These are phyloP conservation scores for Pholiota adiposa DNA, from an alignment of 1,284 basidiomycete species.

Conservation along the genomic window DNA sequence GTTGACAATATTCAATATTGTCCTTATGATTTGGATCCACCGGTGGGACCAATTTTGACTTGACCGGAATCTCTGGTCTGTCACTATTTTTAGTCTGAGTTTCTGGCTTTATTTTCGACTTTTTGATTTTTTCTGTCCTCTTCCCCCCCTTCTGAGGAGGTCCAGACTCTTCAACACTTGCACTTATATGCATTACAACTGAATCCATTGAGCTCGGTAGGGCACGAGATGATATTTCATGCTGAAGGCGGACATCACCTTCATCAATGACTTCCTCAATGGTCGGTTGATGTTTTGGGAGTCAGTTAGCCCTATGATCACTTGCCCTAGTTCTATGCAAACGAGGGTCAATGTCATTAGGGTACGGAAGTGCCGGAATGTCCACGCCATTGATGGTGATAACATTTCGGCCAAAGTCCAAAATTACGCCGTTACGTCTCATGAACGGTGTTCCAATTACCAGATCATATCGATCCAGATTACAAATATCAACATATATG, in stretches of 20 bases:
- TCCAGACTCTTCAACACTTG: not conserved
- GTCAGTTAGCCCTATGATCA: not conserved
- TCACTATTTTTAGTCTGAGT: no score
- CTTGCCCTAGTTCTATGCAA: not conserved
- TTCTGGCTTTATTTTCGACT: no score
- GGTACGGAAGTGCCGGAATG: conserved; percentile 14
- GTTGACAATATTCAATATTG: conserved; percentile 5
- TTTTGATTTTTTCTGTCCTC: not conserved
- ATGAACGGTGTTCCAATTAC: conserved; percentile 24
- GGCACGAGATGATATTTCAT: not conserved
- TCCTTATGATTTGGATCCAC: no score
- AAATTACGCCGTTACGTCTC: conserved; percentile 10
- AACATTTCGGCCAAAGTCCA: conserved; percentile 14
- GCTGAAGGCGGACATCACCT: no score
- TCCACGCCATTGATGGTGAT: conserved; percentile 7
- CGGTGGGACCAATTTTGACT: no score
- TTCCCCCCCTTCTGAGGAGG: not conserved
- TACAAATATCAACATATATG: conserved; percentile 22
- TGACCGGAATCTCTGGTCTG: no score
- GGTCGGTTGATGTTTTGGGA: no score
- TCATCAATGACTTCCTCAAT: no score
- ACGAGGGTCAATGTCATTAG: not conserved
- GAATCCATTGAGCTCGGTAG: not conserved
- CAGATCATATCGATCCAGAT: conserved; percentile 25
- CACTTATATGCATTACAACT: not conserved